Percentiles rank a stretch among this genome's conserved stretches.
These are phyloP conservation scores for Boletus eberwhitei DNA, from an alignment of 768 basidiomycete species.

Conservation along the genomic window DNA sequence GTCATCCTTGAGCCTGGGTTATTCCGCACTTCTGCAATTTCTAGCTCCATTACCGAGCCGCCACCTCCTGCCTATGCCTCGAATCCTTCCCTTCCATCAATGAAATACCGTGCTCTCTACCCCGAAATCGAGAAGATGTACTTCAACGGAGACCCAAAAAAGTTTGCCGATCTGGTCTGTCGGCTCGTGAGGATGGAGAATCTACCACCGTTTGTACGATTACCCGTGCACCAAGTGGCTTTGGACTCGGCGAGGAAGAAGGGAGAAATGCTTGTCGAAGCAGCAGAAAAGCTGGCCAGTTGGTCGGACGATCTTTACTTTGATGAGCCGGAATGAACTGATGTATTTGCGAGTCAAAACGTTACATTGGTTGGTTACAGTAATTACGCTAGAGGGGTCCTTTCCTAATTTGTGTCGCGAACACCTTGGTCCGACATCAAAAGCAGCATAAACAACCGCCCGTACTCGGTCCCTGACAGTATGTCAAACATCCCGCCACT, in stretches of 20 bases:
- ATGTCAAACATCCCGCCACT: constrained; percentile 41
- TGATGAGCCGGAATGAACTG: constrained; percentile 1
- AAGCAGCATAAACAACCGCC: constrained; percentile 40
- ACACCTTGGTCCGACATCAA: constrained; percentile 24
- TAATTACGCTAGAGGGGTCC: not conserved
- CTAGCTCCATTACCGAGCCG: constrained; percentile 12
- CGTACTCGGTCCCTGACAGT: constrained; percentile 1
- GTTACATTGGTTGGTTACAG: no score
- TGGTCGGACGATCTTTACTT: constrained; percentile 28
- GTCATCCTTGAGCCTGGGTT: constrained; percentile 22
- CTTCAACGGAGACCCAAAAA: constrained; percentile 24
- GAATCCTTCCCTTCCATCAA: constrained; percentile 25
- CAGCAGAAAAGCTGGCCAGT: constrained; percentile 16
- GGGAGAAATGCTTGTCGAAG: constrained; percentile 17
- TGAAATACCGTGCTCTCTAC: constrained; percentile 19
- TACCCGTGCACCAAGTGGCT: constrained; percentile 26
- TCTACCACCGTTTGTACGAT: constrained; percentile 14
- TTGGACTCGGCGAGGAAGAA: constrained; percentile 20
- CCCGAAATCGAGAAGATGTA: constrained; percentile 16
- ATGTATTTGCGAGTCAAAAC: not conserved
- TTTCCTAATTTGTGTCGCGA: constrained; percentile 10
- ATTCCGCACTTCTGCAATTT: constrained; percentile 20
- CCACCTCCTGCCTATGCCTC: constrained; percentile 18
- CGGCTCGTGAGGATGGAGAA: constrained; percentile 16
- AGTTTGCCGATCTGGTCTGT: constrained; percentile 20